These are phyloP conservation scores for Flaveria robusta DNA, from an alignment of 129 eudicot species.

Conservation along the genomic window DNA sequence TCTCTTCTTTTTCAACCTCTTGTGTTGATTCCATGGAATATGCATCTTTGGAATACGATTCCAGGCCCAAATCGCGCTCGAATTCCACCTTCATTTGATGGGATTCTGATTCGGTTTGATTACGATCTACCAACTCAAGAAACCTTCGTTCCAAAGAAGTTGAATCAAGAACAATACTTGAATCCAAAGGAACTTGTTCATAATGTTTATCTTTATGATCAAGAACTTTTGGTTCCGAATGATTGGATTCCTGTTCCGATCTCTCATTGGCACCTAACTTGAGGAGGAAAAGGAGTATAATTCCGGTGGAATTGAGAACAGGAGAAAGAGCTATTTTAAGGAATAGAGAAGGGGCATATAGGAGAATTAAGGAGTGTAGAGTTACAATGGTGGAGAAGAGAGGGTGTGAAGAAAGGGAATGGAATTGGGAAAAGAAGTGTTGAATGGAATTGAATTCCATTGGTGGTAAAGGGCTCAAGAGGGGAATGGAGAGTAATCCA, in stretches of 20 bases:
- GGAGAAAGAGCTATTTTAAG: conserved; percentile 52
- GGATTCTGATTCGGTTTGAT: no score
- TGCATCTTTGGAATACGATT: conserved; percentile 6
- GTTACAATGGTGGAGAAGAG: conserved; percentile 61
- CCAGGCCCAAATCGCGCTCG: conserved; percentile 1
- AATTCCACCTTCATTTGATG: no score
- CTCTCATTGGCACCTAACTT: conserved; percentile 54
- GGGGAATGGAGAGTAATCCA: conserved; percentile 20
- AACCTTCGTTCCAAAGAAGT: conserved; percentile 18
- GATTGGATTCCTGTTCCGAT: neutral
- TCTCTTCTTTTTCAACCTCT: neutral
- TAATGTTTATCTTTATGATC: neutral
- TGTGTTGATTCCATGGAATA: conserved; percentile 28
- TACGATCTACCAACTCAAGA: neutral
- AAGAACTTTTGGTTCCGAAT: neutral
- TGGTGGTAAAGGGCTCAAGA: conserved; percentile 13
- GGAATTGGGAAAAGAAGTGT: no score
- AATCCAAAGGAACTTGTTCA: no score
- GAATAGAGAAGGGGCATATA: conserved; percentile 60
- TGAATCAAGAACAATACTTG: neutral
- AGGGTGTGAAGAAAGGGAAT: conserved; percentile 21
- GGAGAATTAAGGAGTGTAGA: conserved; percentile 54
- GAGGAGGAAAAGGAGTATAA: conserved; percentile 61
- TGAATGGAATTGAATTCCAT: conserved; percentile 25
- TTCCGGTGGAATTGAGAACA: conserved; percentile 50